Evolutionary conservation across 495 filamentous ascomycete genomes (phyloP).

Genomic region (Daldinia grandis): DNA sequence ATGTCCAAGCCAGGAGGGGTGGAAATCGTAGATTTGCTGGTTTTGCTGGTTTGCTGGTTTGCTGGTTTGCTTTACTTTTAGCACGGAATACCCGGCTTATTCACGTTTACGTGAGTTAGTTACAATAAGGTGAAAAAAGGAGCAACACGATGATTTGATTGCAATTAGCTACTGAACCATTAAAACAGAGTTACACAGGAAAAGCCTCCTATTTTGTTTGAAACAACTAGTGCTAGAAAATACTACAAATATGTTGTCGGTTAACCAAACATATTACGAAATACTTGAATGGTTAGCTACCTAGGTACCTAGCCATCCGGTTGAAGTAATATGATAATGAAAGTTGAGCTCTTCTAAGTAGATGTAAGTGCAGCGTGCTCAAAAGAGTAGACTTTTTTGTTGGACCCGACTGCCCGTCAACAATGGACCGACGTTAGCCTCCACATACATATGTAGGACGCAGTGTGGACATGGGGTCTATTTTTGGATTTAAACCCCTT

Average conservation of each 20-base stretch:
- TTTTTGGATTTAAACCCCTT: constrained; percentile 1
- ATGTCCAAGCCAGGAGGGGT: not conserved
- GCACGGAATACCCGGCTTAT: not conserved
- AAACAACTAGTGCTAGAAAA: not conserved
- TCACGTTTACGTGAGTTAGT: not conserved
- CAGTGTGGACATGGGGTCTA: not conserved
- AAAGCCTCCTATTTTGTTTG: not conserved
- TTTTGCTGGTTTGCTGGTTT: constrained; percentile 5
- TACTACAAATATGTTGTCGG: constrained; percentile 6
- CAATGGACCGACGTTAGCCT: constrained; percentile 9
- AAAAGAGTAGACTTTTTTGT: no score
- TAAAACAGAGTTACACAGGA: not conserved
- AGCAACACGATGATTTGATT: not conserved
- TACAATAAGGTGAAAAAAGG: not conserved
- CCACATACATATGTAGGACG: not conserved
- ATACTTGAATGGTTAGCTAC: not conserved
- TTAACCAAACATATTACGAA: not conserved
- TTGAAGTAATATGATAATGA: not conserved
- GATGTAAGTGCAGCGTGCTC: constrained; percentile 8
- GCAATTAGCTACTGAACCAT: not conserved
- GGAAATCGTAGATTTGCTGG: not conserved
- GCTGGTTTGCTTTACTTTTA: not conserved
- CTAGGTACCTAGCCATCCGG: no score
- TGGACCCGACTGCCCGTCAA: constrained; percentile 19
- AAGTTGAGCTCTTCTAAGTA: not conserved